Evolutionary conservation across 345 rosid genomes (phyloP).

Genomic region (Citrus inodora): DNA sequence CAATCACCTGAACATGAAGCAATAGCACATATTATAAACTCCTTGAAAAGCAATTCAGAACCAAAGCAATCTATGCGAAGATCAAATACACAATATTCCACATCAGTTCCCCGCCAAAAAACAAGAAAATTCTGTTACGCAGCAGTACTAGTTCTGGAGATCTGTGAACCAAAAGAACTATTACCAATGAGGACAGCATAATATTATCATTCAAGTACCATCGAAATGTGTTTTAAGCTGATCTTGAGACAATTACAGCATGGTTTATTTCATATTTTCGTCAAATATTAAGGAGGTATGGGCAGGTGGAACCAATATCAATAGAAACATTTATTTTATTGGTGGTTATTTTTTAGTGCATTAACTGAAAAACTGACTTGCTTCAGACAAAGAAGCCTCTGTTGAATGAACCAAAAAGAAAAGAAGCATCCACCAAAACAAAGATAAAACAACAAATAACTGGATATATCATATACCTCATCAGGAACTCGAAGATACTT

Average conservation of each 20-base stretch:
- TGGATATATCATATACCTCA: constrained; percentile 48
- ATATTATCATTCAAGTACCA: background rate
- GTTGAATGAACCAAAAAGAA: background rate
- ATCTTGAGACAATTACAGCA: background rate
- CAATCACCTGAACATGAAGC: constrained; percentile 58
- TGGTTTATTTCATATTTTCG: background rate
- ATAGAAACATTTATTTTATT: background rate
- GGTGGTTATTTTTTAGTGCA: background rate
- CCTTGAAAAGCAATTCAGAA: background rate
- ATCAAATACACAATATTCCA: background rate
- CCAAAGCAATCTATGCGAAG: background rate
- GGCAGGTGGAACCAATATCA: background rate
- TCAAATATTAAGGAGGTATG: background rate
- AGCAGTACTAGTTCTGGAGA: background rate
- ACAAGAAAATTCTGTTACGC: background rate
- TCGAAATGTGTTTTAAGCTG: background rate
- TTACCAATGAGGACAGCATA: background rate
- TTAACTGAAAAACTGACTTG: background rate
- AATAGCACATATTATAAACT: constrained; percentile 2
- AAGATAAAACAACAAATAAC: background rate
- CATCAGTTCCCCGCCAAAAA: background rate
- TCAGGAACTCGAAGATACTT: constrained; percentile 99
- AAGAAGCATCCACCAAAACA: background rate
- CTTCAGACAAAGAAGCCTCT: background rate
- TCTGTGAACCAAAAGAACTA: background rate